phyloP scores from a whole-genome alignment of 345 rosid genomes.

The Hibiscus tridactylites region DNA sequence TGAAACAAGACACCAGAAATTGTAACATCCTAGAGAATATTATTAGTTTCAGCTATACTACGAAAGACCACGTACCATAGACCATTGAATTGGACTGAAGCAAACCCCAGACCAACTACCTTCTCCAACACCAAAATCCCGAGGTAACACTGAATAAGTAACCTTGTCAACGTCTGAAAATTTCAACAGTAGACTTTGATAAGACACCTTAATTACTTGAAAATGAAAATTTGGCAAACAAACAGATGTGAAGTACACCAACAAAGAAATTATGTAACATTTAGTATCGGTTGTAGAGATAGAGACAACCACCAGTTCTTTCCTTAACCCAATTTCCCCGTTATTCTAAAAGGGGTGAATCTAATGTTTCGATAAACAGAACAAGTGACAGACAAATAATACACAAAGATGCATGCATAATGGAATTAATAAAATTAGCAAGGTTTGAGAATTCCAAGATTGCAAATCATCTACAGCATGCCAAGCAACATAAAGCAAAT shows the following conservation, averaged over 20 bases:
- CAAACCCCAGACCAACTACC: constrained; percentile 70
- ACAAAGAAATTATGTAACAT: not conserved
- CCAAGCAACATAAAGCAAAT: not conserved
- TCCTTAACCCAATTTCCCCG: not conserved
- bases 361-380: not conserved
- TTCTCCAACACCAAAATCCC: constrained; percentile 64
- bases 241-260: not conserved
- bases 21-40: not conserved
- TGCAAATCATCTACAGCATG: too few relatives aligned
- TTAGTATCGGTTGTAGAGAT: not conserved
- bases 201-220: constrained; percentile 13
- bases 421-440: not conserved
- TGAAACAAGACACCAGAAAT: not conserved
- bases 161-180: constrained; percentile 43
- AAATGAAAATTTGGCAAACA: not conserved
- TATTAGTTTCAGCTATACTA: not conserved
- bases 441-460: not conserved
- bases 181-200: constrained; percentile 6
- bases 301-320: not conserved
- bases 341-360: not conserved
- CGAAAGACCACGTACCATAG: constrained; percentile 31
- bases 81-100: constrained; percentile 62
- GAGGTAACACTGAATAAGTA: constrained; percentile 55
- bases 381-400: not conserved
- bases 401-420: not conserved